These are phyloP conservation scores for Plasmopara muralis DNA, from an alignment of 352 stramenopile species.

Conservation along the genomic window DNA sequence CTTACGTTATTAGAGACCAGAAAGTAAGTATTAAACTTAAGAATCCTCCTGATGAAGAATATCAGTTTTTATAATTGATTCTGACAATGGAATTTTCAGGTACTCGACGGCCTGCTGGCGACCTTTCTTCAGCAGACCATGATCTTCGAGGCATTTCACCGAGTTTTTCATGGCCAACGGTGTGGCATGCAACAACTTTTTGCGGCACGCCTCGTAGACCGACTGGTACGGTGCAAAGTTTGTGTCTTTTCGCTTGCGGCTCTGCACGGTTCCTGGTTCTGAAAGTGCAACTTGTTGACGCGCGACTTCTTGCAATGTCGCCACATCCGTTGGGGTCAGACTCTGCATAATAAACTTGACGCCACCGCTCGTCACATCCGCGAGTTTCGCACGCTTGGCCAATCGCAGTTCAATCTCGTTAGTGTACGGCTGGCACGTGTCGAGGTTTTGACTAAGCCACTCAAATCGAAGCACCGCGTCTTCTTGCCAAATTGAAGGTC, in stretches of 20 bases:
- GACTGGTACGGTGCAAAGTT: slow-evolving; percentile 35
- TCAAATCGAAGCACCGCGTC: slow-evolving; percentile 43
- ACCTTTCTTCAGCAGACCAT: slow-evolving; percentile 38
- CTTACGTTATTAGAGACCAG: too few relatives aligned
- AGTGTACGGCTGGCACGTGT: slow-evolving; percentile 41
- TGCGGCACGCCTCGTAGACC: slow-evolving; percentile 43
- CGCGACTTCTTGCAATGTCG: slow-evolving; percentile 37
- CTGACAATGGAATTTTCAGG: slow-evolving; percentile 40
- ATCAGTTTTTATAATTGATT: slow-evolving; percentile 34
- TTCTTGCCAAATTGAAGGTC: slow-evolving; percentile 46
- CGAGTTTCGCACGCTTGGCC: slow-evolving; percentile 21
- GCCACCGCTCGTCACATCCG: slow-evolving; percentile 30
- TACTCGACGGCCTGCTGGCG: slow-evolving; percentile 37
- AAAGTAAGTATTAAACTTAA: not conserved
- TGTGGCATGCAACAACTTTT: slow-evolving; percentile 44
- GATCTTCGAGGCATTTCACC: slow-evolving; percentile 51
- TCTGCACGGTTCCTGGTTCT: slow-evolving; percentile 1
- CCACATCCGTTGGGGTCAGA: slow-evolving; percentile 51
- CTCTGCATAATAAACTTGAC: slow-evolving; percentile 63
- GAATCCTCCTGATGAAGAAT: slow-evolving; percentile 23
- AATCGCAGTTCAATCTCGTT: slow-evolving; percentile 37
- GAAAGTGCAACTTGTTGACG: slow-evolving; percentile 29
- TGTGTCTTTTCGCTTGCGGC: slow-evolving; percentile 9
- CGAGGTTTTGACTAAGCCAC: slow-evolving; percentile 40
- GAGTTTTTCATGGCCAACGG: slow-evolving; percentile 59